A percentile compares a stretch with the other conserved stretches of the same genome.
Evolutionary conservation across 2,329 filamentous ascomycete genomes (phyloP).

Genomic region (Aspergillus sp.): DNA sequence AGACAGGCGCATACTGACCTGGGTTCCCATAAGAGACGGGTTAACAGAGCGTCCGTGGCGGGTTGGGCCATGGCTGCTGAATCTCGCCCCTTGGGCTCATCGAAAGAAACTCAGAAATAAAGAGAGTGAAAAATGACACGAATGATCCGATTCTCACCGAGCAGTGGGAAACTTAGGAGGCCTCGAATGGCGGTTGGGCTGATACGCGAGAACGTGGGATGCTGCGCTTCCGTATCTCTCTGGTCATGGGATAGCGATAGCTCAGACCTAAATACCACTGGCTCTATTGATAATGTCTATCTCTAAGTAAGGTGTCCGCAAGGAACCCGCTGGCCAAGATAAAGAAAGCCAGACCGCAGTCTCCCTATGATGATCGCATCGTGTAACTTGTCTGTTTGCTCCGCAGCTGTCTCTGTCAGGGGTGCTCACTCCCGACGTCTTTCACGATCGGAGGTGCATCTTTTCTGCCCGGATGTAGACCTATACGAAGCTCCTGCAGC

Average conservation of each 20-base stretch:
- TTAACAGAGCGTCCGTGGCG: slow-evolving; percentile 24
- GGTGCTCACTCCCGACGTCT: not conserved
- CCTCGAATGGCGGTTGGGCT: not conserved
- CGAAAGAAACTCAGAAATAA: not conserved
- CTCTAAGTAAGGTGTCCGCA: slow-evolving; percentile 2
- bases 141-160: not conserved
- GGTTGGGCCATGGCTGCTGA: slow-evolving; percentile 18
- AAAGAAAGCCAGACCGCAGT: not conserved
- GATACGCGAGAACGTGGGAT: slow-evolving; percentile 11
- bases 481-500: not conserved
- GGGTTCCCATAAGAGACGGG: slow-evolving; percentile 33
- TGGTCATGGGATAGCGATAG: not conserved
- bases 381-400: slow-evolving; percentile 13
- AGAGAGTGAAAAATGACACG: not conserved
- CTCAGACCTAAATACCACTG: not conserved
- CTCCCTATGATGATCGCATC: not conserved
- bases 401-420: slow-evolving; percentile 3
- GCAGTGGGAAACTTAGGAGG: not conserved
- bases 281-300: not conserved
- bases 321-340: slow-evolving; percentile 1
- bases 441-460: not conserved
- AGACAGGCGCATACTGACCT: slow-evolving; percentile 24
- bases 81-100: not conserved
- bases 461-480: not conserved
- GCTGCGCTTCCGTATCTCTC: slow-evolving; percentile 10